Evolutionary conservation across 1,284 basidiomycete genomes (phyloP).

Genomic region (Singerocomus rubriflavus): DNA sequence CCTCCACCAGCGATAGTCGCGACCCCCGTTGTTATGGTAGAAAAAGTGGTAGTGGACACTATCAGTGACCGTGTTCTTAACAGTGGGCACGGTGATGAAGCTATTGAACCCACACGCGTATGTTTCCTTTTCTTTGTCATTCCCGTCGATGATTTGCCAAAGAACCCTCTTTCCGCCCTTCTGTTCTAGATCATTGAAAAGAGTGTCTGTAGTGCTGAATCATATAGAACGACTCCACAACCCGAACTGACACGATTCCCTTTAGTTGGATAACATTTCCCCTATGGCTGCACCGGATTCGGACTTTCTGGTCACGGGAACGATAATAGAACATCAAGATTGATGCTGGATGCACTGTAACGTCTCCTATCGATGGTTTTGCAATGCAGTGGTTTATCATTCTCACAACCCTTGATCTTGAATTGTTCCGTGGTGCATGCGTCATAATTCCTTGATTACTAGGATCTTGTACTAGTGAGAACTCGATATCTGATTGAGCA

Average conservation of each 20-base stretch:
- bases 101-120: slow-evolving; percentile 16
- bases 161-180: slow-evolving; percentile 6
- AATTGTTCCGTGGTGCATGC: background rate
- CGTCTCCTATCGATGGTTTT: background rate
- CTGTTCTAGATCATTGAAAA: slow-evolving; percentile 12
- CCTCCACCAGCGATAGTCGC: background rate
- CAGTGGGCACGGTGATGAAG: background rate
- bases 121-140: slow-evolving; percentile 12
- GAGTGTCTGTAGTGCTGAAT: background rate
- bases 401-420: too few species aligned
- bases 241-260: slow-evolving; percentile 29
- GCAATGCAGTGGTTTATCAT: background rate
- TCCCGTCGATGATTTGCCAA: slow-evolving; percentile 12
- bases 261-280: slow-evolving; percentile 38
- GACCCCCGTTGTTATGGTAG: background rate
- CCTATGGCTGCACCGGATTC: slow-evolving; percentile 2
- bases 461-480: too few species aligned
- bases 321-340: background rate
- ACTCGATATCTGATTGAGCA: too few species aligned
- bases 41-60: background rate
- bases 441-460: background rate
- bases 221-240: background rate
- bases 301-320: too few species aligned
- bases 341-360: background rate
- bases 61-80: background rate